Base-by-base conservation (phyloP, 169 alveolate genomes). In the Theileria parva region DNA sequence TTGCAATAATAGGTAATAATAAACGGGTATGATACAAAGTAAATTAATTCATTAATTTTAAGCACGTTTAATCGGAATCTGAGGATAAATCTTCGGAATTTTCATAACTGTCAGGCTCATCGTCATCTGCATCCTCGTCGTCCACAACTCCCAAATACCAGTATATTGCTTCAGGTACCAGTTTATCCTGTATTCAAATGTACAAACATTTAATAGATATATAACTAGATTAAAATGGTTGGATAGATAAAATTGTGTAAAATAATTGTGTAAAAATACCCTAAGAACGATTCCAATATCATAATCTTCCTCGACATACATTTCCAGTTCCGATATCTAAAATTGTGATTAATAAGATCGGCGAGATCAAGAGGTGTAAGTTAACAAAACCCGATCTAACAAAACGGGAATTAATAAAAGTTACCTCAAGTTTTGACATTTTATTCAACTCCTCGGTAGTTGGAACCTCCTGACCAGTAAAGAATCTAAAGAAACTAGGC, bases 291-390 rank as follows among this genome's bases (percentile, higher is more conserved):
- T 85, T 28, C 93, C 95, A 30, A 91, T 90, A 85, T 91, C 95
- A 55, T 91, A 91, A 64, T 91, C 95, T 39, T 90, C 95, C 77
- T 91, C 95, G 37, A 91, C 92, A 30, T 87, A 87, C 95, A 91
- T 87, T 73, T 91, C 95, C 21, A 91, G 76, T 55, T 91, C 93
- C 51, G 95, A 92, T 63, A 91, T 88, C 88, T 86, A 85, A 51
- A 79, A 53, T 86, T 86, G 19, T 85, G 64, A 73, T 78, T 25
- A 44, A 13, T 8, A 1, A 8, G 8, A 44, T 44, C 17, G 2
- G 53, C 8, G 53, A 44, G 15, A 32, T 32, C 37, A 32, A 32
- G 37, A 32, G 37, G 37, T 32, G 37, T 32, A 32, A 32, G 37
- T 32, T 32, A 32, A 32, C 8, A 32, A 32, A 32, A 32, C 1